Evolutionary conservation across 2,329 filamentous ascomycete genomes (phyloP), one percentile per base, ranked within the genome.

Genomic region (Exophiala bonariae): DNA sequence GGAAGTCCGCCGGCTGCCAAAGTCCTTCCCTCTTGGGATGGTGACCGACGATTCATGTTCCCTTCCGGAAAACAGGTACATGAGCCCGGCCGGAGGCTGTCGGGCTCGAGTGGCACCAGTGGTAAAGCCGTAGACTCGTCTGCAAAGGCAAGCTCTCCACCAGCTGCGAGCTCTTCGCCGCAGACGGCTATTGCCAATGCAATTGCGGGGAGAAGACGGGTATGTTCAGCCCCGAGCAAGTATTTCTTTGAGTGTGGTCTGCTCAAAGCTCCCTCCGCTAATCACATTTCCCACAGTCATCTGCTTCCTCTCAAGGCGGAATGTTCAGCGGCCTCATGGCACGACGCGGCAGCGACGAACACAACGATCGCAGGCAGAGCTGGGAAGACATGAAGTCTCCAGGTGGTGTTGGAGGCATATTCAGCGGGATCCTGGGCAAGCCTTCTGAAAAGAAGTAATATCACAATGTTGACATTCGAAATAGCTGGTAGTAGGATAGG

Each of bases 111-210:
- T 35, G 48, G 33, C n/a, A 47, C 20, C 20, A 46, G 37, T 20
- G 41, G 35, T 3, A 30, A 14, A 19, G 31, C 26, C 34, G 14
- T 28, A 28, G 16, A 31, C 17, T 30, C 34, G 36, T 16, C 26
- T 28, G 43, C 31, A 19, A 32, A 41, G 7, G 18, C 44, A 6
- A 26, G n/a, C 32, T 36, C 72, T 88, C 87, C 38, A 89, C 83
- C 50, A 96, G 80, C 75, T 86, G 81, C 50, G 82, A 89, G 77
- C 91, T 90, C 59, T 90, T 81, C 49, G 82, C 89, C 77, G 91
- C 91, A 59, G 96, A 91, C 66, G 96, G 97, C 56, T 86, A 39
- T 52, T 37, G 47, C 53, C 2, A 44, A 35, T 9, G 50, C 53
- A 3, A 49, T 53, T 40, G 50, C 49, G 3, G 50, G 53, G 19